These are phyloP conservation scores for Iris pallida DNA, from an alignment of 116 monocot species.

Conservation along the genomic window DNA sequence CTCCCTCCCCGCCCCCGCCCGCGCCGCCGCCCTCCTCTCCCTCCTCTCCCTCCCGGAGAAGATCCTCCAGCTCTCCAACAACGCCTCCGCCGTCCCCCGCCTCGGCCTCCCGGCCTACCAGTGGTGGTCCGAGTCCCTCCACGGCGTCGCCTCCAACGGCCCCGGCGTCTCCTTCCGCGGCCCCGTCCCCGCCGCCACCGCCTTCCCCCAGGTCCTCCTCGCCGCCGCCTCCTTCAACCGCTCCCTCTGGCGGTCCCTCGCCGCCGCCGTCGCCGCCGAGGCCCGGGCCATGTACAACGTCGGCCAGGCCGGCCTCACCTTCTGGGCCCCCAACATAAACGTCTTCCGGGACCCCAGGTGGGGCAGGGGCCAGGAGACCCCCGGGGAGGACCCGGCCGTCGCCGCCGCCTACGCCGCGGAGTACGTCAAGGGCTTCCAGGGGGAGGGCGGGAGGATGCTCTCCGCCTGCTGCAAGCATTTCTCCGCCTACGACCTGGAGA, in stretches of 20 bases:
- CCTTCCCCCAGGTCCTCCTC: constrained; percentile 84
- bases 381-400: constrained; percentile 83
- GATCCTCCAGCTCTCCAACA: constrained; percentile 66
- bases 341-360: constrained; percentile 91
- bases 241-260: constrained; percentile 66
- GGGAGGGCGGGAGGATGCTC: constrained; percentile 46
- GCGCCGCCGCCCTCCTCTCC: constrained; percentile 62
- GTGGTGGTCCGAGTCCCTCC: constrained; percentile 99
- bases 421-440: constrained; percentile 68
- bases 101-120: constrained; percentile 71
- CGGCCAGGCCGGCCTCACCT: constrained; percentile 83
- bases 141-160: constrained; percentile 78
- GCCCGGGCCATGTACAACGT: constrained; percentile 81
- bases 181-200: constrained; percentile 54
- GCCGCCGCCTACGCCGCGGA: constrained; percentile 45
- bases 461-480: constrained; percentile 98
- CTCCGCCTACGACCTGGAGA: constrained; percentile 84
- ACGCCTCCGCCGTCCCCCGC: constrained; percentile 63
- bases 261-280: constrained; percentile 64
- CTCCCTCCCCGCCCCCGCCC: constrained; percentile 47
- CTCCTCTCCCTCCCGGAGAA: constrained; percentile 70
- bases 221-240: constrained; percentile 78
- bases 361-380: constrained; percentile 95
- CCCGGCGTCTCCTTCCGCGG: constrained; percentile 60
- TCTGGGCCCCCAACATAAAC: constrained; percentile 95